phyloP scores from a whole-genome alignment of 83 land plant species.

The Larix sibirica region DNA sequence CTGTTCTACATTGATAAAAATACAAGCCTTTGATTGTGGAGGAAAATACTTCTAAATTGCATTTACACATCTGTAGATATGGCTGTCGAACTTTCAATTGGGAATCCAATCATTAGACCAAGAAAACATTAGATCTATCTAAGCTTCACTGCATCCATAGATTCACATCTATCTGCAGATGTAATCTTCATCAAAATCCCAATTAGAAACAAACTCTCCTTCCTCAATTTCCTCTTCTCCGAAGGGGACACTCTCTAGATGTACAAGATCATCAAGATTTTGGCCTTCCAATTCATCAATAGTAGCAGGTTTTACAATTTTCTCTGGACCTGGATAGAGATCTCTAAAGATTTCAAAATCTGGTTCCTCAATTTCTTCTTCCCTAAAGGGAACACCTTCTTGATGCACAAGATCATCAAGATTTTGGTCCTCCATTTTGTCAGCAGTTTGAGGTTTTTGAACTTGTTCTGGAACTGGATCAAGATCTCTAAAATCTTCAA shows the following conservation, averaged over 20 bases:
- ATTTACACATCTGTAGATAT: too few relatives aligned
- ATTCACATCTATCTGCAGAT: not conserved
- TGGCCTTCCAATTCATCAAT: slow-evolving; percentile 7
- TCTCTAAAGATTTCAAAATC: slow-evolving; percentile 42
- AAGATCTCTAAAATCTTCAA: slow-evolving; percentile 16
- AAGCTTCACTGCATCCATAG: too few relatives aligned
- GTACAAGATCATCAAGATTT: not conserved
- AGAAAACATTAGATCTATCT: too few relatives aligned
- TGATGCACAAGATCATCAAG: not conserved
- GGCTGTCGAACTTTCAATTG: too few relatives aligned
- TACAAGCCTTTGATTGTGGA: too few relatives aligned
- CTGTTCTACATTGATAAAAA: too few relatives aligned
- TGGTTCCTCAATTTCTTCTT: slow-evolving; percentile 58
- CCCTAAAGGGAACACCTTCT: slow-evolving; percentile 28
- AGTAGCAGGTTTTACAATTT: slow-evolving; percentile 9
- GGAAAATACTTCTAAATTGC: too few relatives aligned
- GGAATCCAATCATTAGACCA: too few relatives aligned
- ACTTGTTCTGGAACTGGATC: slow-evolving; percentile 33
- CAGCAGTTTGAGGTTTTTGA: not conserved
- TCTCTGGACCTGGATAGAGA: slow-evolving; percentile 43
- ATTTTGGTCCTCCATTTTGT: not conserved
- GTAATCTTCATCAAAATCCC: not conserved
- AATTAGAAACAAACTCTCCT: slow-evolving; percentile 43
- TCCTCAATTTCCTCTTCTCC: slow-evolving; percentile 52
- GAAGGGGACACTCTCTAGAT: not conserved